Base-by-base conservation (phyloP, 768 basidiomycete species). In the Mycena galopus region DNA sequence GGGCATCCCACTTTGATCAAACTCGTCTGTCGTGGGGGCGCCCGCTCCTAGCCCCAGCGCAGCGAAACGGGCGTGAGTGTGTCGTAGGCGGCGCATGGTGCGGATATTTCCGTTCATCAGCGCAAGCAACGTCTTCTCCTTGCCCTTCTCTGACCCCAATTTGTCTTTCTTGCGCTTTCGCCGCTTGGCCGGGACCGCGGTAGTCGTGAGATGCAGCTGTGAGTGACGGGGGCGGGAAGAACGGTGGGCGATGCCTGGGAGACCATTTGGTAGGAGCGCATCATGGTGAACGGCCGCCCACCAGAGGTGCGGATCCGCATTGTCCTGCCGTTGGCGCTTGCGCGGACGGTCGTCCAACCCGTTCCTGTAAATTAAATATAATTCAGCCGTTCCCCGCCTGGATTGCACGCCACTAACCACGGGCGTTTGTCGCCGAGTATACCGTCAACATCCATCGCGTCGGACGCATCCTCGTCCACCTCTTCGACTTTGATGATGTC, bases 81-180 rank as follows among this genome's bases (percentile, higher is more conserved):
- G 88, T 64, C 93, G 86, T 33, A 96, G 87, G 29, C 92, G 88
- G 69, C 91, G 89, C 83, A 95, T 87, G 3, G 93, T 93, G 74
- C 86, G 89, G 68, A 96, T 90, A 77, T 96, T 96, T 62, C 84
- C 84, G 78, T 93, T 94, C 91, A 96, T 94, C 64, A 91, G 76
- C 19, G 82, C 82, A n/a, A 94, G 83, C 23, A 96, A 81, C 1
- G 91, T 86, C 68, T 86, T 88, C 2, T 85, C 79, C 29, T 82
- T 78, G 27, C 11, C 74, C 67, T 51, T 53, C 58, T 12, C 69
- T 47, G 14, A 19, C 21, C 67, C 39, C 64, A 72, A n/a, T 30
- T 61, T 27, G 11, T 12, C 32, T 58, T 80, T 82, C 75, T 84
- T 82, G 67, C 78, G 77, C 77, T 85, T 65, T n/a, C 35, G 86